Base-by-base conservation (phyloP, 1,284 basidiomycete species). In the Fistulina hepatica region DNA sequence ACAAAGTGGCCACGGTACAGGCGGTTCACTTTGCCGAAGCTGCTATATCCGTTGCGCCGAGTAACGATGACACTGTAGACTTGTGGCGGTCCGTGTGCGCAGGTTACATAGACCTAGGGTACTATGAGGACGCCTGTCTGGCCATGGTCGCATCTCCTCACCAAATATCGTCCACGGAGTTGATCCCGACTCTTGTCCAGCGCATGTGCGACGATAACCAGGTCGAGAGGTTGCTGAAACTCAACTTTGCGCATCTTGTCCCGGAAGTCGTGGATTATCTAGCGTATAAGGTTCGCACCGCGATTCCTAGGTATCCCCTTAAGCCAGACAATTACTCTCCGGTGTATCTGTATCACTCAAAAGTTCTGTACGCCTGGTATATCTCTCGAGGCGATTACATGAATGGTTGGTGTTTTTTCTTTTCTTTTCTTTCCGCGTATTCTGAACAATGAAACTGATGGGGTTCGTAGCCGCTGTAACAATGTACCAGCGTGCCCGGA, bases 341-440 rank as follows among this genome's bases (percentile, higher is more conserved):
- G 36, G 65, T 80, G 28, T 71, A 69, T 30, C 93, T 93, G 0
- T 83, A 82, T 54, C 98, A 97, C 65, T 86, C 91, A 35, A 74
- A 79, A 48, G 86, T 98, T 41, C 63, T 98, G n/a, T 97, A 97
- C 63, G 82, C 90, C 34, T 98, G 92, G 86, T 83, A 90, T 57
- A 76, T 83, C 45, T 71, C 73, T 37, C 69, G 85, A 56, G 85
- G 85, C 22, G 89, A 95, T 55, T 91, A 91, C 61, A 74, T 86
- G 36, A 88, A 76, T 52, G 91, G 90, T 90, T 52, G 57, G 73
- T 62, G 37, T 45, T 39, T 36, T 5, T 5, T 4, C 41, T 33
- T 35, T 36, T 34, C 36, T 34, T 23, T 19, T 34, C 23, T 53
- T 36, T 19, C 34, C 23, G 37, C 13, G 19, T 20, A 20, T 8